phyloP scores from a whole-genome alignment of 2,329 filamentous ascomycete genomes.

The Penicillium sp. region DNA sequence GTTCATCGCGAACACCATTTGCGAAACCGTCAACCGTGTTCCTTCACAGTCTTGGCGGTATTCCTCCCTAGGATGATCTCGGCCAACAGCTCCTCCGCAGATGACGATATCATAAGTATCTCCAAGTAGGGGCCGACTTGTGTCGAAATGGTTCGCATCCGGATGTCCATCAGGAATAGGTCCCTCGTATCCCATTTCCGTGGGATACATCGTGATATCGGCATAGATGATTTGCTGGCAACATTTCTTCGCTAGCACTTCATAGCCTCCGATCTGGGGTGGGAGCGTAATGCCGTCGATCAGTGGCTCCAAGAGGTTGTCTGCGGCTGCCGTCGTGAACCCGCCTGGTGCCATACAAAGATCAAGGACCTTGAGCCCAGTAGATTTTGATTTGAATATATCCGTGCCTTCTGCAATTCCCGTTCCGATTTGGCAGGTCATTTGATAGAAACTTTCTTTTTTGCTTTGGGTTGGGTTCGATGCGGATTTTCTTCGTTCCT shows the following conservation, averaged over 20 bases:
- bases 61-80: neutral
- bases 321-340: neutral
- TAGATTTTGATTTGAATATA: neutral
- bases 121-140: neutral
- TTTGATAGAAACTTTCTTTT: neutral
- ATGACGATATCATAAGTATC: neutral
- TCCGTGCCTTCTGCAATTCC: neutral
- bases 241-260: neutral
- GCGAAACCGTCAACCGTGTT: neutral
- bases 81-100: neutral
- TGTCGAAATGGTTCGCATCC: neutral
- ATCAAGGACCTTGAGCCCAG: neutral
- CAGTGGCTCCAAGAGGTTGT: neutral
- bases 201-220: neutral
- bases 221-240: neutral
- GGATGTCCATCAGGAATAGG: neutral
- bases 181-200: neutral
- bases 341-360: neutral
- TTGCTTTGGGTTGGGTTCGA: neutral
- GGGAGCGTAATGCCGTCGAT: neutral
- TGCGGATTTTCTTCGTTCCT: neutral
- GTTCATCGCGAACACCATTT: neutral
- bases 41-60: neutral
- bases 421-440: neutral
- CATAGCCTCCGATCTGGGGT: neutral